phyloP scores from a whole-genome alignment of 2,329 filamentous ascomycete genomes.

The Cladosporium oxysporum region DNA sequence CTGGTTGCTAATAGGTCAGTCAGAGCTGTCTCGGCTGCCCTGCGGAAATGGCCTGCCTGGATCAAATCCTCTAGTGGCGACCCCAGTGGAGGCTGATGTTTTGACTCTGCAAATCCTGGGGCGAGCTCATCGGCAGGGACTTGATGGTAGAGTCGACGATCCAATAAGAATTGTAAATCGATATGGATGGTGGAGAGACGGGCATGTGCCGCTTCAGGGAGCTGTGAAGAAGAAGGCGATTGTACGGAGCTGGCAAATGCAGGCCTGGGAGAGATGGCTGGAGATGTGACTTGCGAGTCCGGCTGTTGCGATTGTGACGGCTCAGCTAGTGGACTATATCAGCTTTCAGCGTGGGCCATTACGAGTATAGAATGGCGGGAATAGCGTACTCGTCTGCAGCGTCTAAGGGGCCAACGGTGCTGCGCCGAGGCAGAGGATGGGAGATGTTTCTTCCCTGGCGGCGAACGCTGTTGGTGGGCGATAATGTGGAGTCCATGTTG shows the following conservation, averaged over 20 bases:
- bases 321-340: constrained; percentile 31
- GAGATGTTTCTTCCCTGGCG: constrained; percentile 36
- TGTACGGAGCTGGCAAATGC: constrained; percentile 16
- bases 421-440: constrained; percentile 58
- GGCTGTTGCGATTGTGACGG: constrained; percentile 14
- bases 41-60: constrained; percentile 73
- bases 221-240: constrained; percentile 10
- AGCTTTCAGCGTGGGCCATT: constrained; percentile 25
- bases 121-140: constrained; percentile 65
- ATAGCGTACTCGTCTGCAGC: constrained; percentile 64
- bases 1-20: constrained; percentile 45
- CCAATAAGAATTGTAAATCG: constrained; percentile 79
- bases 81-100: constrained; percentile 62
- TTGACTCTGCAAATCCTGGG: constrained; percentile 67
- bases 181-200: constrained; percentile 44
- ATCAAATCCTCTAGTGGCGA: constrained; percentile 70
- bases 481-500: constrained; percentile 32
- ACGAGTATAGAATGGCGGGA: background rate
- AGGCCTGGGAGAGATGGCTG: constrained; percentile 19
- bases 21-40: constrained; percentile 47
- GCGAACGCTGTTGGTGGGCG: constrained; percentile 32
- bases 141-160: constrained; percentile 80
- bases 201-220: constrained; percentile 26
- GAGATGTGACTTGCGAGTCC: constrained; percentile 31
- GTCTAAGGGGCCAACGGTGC: constrained; percentile 79